These are phyloP conservation scores for Avicennia marina DNA, from an alignment of 257 asterid genomes.

Conservation along the genomic window DNA sequence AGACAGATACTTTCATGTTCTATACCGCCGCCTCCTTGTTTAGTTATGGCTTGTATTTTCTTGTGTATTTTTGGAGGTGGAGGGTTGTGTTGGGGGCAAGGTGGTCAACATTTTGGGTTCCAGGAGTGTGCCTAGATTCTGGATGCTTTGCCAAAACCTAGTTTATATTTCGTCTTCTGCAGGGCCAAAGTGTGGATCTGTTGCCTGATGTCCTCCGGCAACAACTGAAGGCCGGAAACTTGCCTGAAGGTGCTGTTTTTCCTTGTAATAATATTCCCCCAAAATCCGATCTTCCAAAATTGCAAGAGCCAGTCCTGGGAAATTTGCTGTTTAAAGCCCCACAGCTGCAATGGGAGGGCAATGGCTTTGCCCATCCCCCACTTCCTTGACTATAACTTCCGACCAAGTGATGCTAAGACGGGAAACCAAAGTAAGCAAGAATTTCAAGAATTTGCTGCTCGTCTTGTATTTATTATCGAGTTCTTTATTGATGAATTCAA, in stretches of 20 bases:
- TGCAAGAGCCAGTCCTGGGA: conserved; percentile 55
- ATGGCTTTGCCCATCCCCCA: conserved; percentile 22
- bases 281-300: conserved; percentile 29
- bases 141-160: not conserved
- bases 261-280: conserved; percentile 23
- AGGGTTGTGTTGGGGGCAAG: not conserved
- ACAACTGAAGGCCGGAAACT: conserved; percentile 57
- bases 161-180: conserved; percentile 14
- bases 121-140: not conserved
- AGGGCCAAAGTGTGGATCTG: conserved; percentile 75
- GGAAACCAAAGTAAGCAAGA: no score
- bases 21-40: not conserved
- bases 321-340: conserved; percentile 42
- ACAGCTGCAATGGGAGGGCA: conserved; percentile 23
- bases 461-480: not conserved
- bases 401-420: no score
- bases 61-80: not conserved
- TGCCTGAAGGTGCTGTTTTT: conserved; percentile 37
- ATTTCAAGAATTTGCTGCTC: no score
- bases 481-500: not conserved
- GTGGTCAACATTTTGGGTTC: not conserved
- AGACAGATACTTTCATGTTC: not conserved
- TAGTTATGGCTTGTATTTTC: not conserved
- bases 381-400: no score
- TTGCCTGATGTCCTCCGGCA: conserved; percentile 71